Base-by-base conservation (phyloP, 805 yeast genomes). In the Dipodascus geniculatus region DNA sequence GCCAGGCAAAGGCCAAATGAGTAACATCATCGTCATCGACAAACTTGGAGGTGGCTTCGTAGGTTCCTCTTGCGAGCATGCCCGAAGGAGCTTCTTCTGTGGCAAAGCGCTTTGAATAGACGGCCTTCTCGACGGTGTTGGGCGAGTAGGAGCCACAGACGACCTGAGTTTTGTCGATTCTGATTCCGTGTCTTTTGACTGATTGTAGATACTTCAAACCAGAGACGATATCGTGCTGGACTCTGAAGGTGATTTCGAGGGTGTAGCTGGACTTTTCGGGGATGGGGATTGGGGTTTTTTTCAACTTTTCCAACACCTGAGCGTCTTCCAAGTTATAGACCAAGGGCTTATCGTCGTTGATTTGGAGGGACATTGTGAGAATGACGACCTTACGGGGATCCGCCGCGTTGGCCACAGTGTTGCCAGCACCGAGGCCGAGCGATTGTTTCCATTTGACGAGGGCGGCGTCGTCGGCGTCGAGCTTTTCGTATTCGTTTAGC, bases 141-240 rank as follows among this genome's bases (percentile, higher is more conserved):
- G 97, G 97, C 8, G 96, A 90, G 67, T 83, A 90, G 2, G 93
- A 83, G 2, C 97, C 97, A 65, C 88, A 76, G 48, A 90, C 93
- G 67, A 88, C 95, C 59, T 87, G 95, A 48, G 82, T 71, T 65
- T 84, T 87, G 65, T 87, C 96, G 44, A 90, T 87, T 23, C 90
- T 79, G 57, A 90, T 85, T 33, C 96, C 96, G 1, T 90, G 81
- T 66, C 89, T 86, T 69, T 87, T 88, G 58, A 88, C 84, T 19
- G 80, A 80, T 68, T 87, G 96, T 59, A 87, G 76, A 67, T 89
- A 90, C 65, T 84, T 82, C 65, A 90, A 77, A 0, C 97, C 97
- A 1, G 96, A 89, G 61, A 90, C 82, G 59, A 90, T 87, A 66
- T 87, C 95, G 63, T 85, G 91, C 68, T 89, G 96, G 33, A 90